Percentiles rank a stretch among this genome's conserved stretches.
phyloP scores from a whole-genome alignment of 2,329 filamentous ascomycete genomes.

The Xylariaceae sp. region DNA sequence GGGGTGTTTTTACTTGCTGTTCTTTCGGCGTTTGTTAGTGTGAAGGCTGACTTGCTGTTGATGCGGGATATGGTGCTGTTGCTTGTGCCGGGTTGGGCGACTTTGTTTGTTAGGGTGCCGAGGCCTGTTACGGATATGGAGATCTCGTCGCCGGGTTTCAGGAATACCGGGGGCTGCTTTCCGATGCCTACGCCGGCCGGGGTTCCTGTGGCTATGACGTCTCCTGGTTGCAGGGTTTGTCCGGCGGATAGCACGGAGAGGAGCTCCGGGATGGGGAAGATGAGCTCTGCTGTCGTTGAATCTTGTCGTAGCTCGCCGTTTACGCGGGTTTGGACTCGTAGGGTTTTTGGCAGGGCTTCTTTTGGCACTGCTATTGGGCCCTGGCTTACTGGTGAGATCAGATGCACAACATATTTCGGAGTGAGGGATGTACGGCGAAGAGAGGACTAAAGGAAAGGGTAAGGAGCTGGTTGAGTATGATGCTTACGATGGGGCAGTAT shows the following conservation, averaged over 20 bases:
- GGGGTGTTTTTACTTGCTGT: neutral
- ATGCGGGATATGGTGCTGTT: neutral
- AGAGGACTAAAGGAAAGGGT: too few relatives aligned
- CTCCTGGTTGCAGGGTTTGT: constrained; percentile 15
- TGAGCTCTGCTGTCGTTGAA: constrained; percentile 14
- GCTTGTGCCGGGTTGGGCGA: constrained; percentile 2
- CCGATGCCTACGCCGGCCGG: constrained; percentile 19
- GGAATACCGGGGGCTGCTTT: constrained; percentile 12
- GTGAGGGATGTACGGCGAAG: too few relatives aligned
- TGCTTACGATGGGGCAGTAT: constrained; percentile 18
- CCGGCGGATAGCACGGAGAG: constrained; percentile 10
- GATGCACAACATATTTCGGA: too few relatives aligned
- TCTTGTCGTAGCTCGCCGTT: constrained; percentile 14
- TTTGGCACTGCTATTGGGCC: constrained; percentile 19
- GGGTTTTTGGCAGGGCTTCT: constrained; percentile 9
- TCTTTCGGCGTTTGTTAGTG: constrained; percentile 4
- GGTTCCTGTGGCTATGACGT: constrained; percentile 16
- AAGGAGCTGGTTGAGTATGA: too few relatives aligned
- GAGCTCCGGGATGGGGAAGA: constrained; percentile 16
- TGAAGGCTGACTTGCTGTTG: constrained; percentile 4
- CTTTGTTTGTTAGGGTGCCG: constrained; percentile 10
- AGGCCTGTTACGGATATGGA: constrained; percentile 17
- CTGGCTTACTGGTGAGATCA: constrained; percentile 1
- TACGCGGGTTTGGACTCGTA: constrained; percentile 14
- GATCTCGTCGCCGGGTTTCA: constrained; percentile 15